Conservation (phyloP, 1,284 basidiomycete genomes). For the Microbotryum scabiosae region DNA sequence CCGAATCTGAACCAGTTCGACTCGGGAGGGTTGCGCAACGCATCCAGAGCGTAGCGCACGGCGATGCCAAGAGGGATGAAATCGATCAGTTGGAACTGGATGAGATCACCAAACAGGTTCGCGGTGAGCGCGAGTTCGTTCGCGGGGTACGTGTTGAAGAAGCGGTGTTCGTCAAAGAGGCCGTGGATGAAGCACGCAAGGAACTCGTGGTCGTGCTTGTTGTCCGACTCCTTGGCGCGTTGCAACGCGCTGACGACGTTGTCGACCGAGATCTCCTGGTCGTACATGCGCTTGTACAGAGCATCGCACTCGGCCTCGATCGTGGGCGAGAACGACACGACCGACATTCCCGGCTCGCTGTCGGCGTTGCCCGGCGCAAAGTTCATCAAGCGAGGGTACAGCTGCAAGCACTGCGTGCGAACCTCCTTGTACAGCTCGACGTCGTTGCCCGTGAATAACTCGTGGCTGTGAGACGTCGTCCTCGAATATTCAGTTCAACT, state of each 20-base stretch:
- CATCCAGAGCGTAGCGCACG: constrained; percentile 92
- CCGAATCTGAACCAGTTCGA: constrained; percentile 96
- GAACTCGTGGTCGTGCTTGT: constrained; percentile 81
- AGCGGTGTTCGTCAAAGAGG: constrained; percentile 99
- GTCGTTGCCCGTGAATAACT: constrained; percentile 54
- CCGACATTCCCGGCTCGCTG: constrained; percentile 81
- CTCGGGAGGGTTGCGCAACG: constrained; percentile 77
- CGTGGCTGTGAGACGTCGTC: constrained; percentile 39
- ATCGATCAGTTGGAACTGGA: constrained; percentile 88
- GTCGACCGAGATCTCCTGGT: constrained; percentile 80
- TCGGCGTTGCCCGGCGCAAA: constrained; percentile 74
- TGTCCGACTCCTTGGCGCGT: constrained; percentile 72
- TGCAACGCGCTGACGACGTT: constrained; percentile 83
- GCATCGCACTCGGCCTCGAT: constrained; percentile 88
- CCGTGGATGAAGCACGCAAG: constrained; percentile 99
- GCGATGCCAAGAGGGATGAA: constrained; percentile 94
- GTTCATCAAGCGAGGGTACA: constrained; percentile 93
- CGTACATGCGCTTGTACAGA: constrained; percentile 98
- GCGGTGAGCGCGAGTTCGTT: constrained; percentile 94
- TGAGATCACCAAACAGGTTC: constrained; percentile 90
- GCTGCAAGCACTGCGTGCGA: constrained; percentile 85
- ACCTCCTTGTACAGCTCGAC: constrained; percentile 85
- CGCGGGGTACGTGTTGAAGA: constrained; percentile 93
- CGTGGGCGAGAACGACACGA: constrained; percentile 78
- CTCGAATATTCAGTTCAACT: too few relatives aligned